Conservation (phyloP, 177 flowering plant genomes). For the Vitis hybrid region DNA sequence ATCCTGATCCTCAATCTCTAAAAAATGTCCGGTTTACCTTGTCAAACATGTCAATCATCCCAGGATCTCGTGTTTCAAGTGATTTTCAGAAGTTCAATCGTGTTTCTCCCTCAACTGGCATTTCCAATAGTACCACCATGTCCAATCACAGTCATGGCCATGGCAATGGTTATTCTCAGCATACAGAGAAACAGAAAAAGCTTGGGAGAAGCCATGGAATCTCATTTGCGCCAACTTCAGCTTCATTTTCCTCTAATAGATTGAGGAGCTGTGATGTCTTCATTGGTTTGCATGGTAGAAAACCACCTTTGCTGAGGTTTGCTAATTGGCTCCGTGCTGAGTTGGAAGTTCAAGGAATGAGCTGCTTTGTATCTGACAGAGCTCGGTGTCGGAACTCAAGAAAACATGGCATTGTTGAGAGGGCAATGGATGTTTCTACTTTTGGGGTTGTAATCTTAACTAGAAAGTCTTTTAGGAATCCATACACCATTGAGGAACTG, state of each 20-base stretch:
- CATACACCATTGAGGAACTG: conserved; percentile 86
- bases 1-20: conserved; percentile 30
- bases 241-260: conserved; percentile 53
- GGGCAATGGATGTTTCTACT: conserved; percentile 74
- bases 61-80: conserved; percentile 27
- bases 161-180: conserved; percentile 31
- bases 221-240: conserved; percentile 40
- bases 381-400: conserved; percentile 71
- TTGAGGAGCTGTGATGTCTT: conserved; percentile 80
- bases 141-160: conserved; percentile 38
- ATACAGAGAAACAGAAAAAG: conserved; percentile 42
- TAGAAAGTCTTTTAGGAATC: conserved; percentile 79
- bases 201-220: conserved; percentile 34
- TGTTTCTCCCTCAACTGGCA: conserved; percentile 48
- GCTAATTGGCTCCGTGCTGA: conserved; percentile 88
- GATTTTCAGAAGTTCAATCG: conserved; percentile 40
- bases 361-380: conserved; percentile 84
- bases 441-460: conserved; percentile 84
- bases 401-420: conserved; percentile 62
- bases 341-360: conserved; percentile 81
- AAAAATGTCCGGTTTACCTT: conserved; percentile 22
- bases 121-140: conserved; percentile 33
- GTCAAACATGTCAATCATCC: conserved; percentile 24
- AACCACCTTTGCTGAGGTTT: conserved; percentile 72
- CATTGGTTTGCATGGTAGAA: conserved; percentile 83